Evolutionary conservation across 257 asterid genomes (phyloP).

Genomic region (Agastache rugosa): DNA sequence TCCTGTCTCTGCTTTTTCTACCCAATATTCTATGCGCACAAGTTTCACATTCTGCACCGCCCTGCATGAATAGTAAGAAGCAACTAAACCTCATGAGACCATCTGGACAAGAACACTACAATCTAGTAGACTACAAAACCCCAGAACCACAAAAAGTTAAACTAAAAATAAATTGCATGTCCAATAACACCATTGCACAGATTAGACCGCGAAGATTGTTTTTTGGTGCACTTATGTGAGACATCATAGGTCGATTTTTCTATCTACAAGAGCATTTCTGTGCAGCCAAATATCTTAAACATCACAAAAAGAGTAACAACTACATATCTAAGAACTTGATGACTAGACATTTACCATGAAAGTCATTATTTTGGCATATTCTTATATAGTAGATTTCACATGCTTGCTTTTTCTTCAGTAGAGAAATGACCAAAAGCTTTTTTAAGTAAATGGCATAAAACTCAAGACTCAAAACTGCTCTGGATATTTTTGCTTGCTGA

Average conservation of each 20-base stretch:
- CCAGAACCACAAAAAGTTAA: slow-evolving; percentile 2
- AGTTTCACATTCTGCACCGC: slow-evolving; percentile 76
- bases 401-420: slow-evolving; percentile 9
- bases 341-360: slow-evolving; percentile 18
- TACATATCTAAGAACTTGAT: neutral
- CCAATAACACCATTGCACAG: slow-evolving; percentile 16
- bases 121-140: slow-evolving; percentile 18
- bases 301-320: neutral
- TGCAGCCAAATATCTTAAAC: slow-evolving; percentile 3
- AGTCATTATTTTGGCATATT: slow-evolving; percentile 17
- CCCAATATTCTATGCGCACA: slow-evolving; percentile 93
- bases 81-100: slow-evolving; percentile 45
- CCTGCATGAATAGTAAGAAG: slow-evolving; percentile 64
- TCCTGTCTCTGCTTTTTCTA: slow-evolving; percentile 98
- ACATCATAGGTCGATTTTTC: slow-evolving; percentile 12
- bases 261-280: slow-evolving; percentile 15
- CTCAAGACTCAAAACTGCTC: neutral
- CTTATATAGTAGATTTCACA: slow-evolving; percentile 10
- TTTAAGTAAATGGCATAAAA: neutral
- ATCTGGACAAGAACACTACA: slow-evolving; percentile 31
- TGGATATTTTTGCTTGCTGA: neutral
- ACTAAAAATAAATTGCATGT: slow-evolving; percentile 18
- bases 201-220: neutral
- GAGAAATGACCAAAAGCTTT: neutral
- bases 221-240: slow-evolving; percentile 16